Base-by-base conservation (phyloP, 805 yeast species). In the Yarrowia sp. region DNA sequence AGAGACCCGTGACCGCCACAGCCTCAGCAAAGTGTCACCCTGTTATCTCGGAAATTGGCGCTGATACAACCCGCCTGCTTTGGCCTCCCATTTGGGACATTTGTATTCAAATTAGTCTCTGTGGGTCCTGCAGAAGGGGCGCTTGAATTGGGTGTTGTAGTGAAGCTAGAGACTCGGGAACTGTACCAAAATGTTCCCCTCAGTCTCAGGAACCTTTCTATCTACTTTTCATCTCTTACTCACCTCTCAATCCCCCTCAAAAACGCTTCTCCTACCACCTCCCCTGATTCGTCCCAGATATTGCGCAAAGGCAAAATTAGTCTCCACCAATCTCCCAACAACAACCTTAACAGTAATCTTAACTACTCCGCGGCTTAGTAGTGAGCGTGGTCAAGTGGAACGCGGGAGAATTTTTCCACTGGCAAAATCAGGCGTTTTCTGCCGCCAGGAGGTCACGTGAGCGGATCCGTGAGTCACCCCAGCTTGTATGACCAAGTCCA, bases 251-350 rank as follows among this genome's bases (percentile, higher is more conserved):
- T 20, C 15, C 1, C 42, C 33, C 19, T 14, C 12, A 34, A 12
- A 24, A 5, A 4, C 30, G 0, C 30, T 24, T 24, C 3, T 1
- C 30, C 30, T 24, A n/a, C 30, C 30, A 5, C 30, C 30, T 24
- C 30, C 30, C 30, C 30, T 52, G 58, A 55, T 55, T 55, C 61
- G 61, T 40, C 46, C 61, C 46, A 55, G 61, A 55, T 53, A 38
- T 55, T 39, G 46, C 46, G 38, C 58, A 39, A 55, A 55, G 24
- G 33, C 19, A 52, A 52, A 36, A 33, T n/a, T 38, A 52, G 43
- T 38, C 58, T 52, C 56, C n/a, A 34, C 55, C 40, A 33, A 20
- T 52, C 43, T 52, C 58, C 58, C 58, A 36, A 38, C 58, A 8
- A 38, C 58, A 52, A 52, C 58, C 58, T 52, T 36, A 52, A 52